Percentiles rank a stretch among this genome's conserved stretches.
Conservation (phyloP, 2,329 filamentous ascomycete species). For the Mycosphaerelloides madeirae region DNA sequence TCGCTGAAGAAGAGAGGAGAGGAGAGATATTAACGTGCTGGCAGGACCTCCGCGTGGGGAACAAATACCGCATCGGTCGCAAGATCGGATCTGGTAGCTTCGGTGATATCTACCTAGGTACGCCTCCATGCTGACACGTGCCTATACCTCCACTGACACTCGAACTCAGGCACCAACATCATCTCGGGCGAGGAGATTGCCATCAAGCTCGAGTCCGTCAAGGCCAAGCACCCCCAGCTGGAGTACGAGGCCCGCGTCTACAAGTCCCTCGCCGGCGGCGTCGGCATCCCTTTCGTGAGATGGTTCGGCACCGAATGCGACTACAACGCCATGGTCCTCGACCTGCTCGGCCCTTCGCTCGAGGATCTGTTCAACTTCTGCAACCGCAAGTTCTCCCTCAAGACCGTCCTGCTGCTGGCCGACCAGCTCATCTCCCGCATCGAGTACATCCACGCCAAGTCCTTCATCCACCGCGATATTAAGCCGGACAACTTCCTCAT, state of each 20-base stretch:
- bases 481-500: conserved; percentile 99
- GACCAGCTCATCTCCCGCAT: conserved; percentile 99
- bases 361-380: conserved; percentile 99
- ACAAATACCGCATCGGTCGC: conserved; percentile 98
- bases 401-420: conserved; percentile 93
- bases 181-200: conserved; percentile 99
- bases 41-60: conserved; percentile 96
- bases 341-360: conserved; percentile 88
- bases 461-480: conserved; percentile 99
- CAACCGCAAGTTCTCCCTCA: conserved; percentile 98
- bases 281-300: conserved; percentile 96
- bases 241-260: conserved; percentile 97
- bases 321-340: conserved; percentile 99
- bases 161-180: conserved; percentile 79
- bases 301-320: conserved; percentile 99
- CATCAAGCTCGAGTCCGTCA: conserved; percentile 99
- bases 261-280: conserved; percentile 84
- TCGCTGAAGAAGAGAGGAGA: not conserved
- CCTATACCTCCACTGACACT: conserved; percentile 5
- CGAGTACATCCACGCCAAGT: conserved; percentile 99
- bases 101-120: conserved; percentile 92
- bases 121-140: conserved; percentile 23
- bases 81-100: conserved; percentile 98
- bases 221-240: conserved; percentile 97
- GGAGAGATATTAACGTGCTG: conserved; percentile 24